phyloP scores from a whole-genome alignment of 768 basidiomycete genomes.

The Russula virescens region DNA sequence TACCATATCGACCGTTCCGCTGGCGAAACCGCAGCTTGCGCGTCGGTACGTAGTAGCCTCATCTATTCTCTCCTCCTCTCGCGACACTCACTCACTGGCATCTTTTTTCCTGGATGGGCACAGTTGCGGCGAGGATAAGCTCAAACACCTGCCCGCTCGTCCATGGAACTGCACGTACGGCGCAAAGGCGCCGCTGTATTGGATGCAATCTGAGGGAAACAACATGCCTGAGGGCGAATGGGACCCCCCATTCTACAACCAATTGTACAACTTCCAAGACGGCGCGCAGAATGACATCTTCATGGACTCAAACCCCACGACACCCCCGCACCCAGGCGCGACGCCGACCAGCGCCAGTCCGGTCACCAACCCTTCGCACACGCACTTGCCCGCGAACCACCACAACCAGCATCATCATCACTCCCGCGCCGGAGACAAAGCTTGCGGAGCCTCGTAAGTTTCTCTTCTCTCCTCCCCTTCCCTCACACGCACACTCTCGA shows the following conservation, averaged over 20 bases:
- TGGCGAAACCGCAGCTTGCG: slow-evolving; percentile 33
- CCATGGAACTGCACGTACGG: slow-evolving; percentile 38
- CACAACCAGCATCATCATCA: too few species aligned
- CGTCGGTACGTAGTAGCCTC: slow-evolving; percentile 26
- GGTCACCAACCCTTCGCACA: too few species aligned
- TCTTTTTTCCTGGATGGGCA: neutral
- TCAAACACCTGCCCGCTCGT: slow-evolving; percentile 21
- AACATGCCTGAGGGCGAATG: slow-evolving; percentile 34
- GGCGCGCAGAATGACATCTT: slow-evolving; percentile 44
- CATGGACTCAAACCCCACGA: neutral
- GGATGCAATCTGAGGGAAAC: slow-evolving; percentile 36
- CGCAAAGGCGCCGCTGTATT: slow-evolving; percentile 37
- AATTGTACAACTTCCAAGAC: slow-evolving; percentile 37
- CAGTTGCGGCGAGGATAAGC: slow-evolving; percentile 34
- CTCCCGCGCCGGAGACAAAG: too few species aligned
- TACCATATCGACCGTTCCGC: slow-evolving; percentile 28
- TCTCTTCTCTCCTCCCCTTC: too few species aligned
- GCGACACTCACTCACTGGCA: too few species aligned
- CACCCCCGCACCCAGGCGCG: too few species aligned
- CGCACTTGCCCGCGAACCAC: too few species aligned
- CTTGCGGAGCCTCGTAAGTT: too few species aligned
- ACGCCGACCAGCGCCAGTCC: too few species aligned
- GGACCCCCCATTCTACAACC: slow-evolving; percentile 34
- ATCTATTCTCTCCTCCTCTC: neutral
- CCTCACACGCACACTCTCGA: too few species aligned